Conservation (phyloP, 2,329 filamentous ascomycete species). For the Fusarium veterinarium region DNA sequence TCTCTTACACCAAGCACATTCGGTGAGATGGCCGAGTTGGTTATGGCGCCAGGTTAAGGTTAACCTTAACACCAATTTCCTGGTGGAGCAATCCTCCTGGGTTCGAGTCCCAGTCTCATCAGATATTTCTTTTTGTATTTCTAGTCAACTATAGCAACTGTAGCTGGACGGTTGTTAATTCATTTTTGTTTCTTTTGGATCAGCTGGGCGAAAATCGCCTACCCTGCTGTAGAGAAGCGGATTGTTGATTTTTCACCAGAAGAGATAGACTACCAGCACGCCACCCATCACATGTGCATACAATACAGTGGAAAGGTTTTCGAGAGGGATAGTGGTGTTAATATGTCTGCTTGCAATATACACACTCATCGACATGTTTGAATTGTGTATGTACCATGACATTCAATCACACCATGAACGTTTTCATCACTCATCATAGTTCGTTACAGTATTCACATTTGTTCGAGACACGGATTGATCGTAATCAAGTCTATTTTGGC, state of each 20-base stretch:
- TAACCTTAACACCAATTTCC: constrained; percentile 46
- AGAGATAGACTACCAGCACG: background rate
- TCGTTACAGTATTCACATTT: background rate
- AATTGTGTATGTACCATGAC: no score
- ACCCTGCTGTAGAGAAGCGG: background rate
- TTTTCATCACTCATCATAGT: background rate
- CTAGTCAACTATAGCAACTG: accelerated
- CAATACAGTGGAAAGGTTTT: background rate
- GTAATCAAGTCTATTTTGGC: constrained; percentile 50
- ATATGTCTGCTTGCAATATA: background rate
- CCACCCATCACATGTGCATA: accelerated
- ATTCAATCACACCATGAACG: no score
- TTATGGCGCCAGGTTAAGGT: constrained; percentile 53
- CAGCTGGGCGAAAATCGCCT: background rate
- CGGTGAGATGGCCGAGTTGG: constrained; percentile 52
- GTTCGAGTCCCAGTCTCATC: constrained; percentile 53
- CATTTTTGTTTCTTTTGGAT: background rate
- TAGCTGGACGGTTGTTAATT: background rate
- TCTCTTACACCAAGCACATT: background rate
- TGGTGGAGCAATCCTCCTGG: constrained; percentile 52
- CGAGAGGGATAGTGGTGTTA: background rate
- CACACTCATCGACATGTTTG: background rate
- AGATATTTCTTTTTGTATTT: constrained; percentile 2
- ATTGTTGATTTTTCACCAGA: background rate
- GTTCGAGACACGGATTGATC: constrained; percentile 22